Base-by-base conservation (phyloP, 495 filamentous ascomycete genomes). In the Penicillium angulare region DNA sequence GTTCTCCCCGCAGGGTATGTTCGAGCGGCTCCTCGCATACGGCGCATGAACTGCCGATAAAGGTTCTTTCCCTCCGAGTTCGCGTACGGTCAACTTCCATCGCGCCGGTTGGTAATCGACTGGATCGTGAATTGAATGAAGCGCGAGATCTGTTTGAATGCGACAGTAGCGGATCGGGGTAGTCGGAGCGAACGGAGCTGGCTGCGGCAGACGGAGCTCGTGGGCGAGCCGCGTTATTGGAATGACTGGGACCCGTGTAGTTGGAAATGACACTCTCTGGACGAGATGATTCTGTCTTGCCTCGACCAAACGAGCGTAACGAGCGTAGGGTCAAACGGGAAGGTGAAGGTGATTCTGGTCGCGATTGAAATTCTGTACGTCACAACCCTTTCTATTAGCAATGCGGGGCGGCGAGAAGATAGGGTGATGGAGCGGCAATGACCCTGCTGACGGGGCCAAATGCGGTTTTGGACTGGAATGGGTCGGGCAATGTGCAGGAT, bases 1-100 rank as follows among this genome's bases (percentile, higher is more conserved):
- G 84, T 71, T 99, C 93, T 43, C 95, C 95, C 12, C 90, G 88
- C 33, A 99, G 77, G 10, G 91, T 99, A 63, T 99, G 93, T 64
- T 99, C 93, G 54, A 99, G 72, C 7, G 92, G 95, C 65, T 99
- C 93, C 63, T 99, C 93, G 66, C 93, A 99, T 10, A 97, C 91
- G 40, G 92, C 89, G 68, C 93, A 99, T 71, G 92, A 87, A 64
- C 83, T 89, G 39, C 93, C 93, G 38, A 97, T 86, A 65, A 96
- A 99, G 1, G 95, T 99, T 63, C 93, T 81, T 69, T 97, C 95
- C 53, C 92, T 79, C 68, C 95, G 82, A 50, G 85, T 86, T 22
- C 90, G 84, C 52, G 81, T 84, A 56, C 90, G 81, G 59, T 97
- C 91, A 18, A 89, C 74, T 60, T 88, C 85, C 65, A 89, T 76